Evolutionary conservation across 164 flowering plant genomes (phyloP).

Genomic region (Tetracentron sinense): DNA sequence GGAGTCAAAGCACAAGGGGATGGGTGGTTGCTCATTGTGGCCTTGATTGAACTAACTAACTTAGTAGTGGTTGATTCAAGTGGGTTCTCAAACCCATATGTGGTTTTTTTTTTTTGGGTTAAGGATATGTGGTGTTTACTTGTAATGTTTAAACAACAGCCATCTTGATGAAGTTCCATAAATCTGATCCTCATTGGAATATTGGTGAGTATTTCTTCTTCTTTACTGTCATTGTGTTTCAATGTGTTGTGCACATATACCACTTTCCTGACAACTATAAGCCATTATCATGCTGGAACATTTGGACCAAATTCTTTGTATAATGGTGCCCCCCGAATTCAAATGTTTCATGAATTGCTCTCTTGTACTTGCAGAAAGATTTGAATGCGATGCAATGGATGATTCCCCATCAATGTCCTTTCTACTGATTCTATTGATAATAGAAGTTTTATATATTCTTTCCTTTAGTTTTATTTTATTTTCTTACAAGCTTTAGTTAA

Average conservation of each 20-base stretch:
- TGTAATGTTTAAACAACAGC: slow-evolving; percentile 90
- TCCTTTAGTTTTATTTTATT: neutral
- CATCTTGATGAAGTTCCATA: slow-evolving; percentile 92
- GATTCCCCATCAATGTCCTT: slow-evolving; percentile 72
- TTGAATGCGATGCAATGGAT: slow-evolving; percentile 98
- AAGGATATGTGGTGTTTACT: slow-evolving; percentile 81
- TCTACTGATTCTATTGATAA: neutral
- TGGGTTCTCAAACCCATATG: slow-evolving; percentile 88
- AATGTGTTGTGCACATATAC: neutral
- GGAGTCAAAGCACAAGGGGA: slow-evolving; percentile 96
- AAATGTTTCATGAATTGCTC: neutral
- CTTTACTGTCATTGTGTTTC: neutral
- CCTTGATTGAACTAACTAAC: slow-evolving; percentile 79
- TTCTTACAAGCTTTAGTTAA: no score
- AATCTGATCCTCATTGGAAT: slow-evolving; percentile 84
- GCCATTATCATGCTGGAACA: neutral
- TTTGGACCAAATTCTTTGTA: neutral
- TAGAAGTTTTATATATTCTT: neutral
- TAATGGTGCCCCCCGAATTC: neutral
- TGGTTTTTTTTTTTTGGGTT: no score
- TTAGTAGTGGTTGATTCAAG: slow-evolving; percentile 84
- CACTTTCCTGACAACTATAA: neutral
- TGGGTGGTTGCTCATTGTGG: slow-evolving; percentile 95
- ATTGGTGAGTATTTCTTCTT: slow-evolving; percentile 43
- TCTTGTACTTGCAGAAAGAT: slow-evolving; percentile 66